Evolutionary conservation across 2,329 filamentous ascomycete species (phyloP).

Genomic region (Lachnellula suecica): DNA sequence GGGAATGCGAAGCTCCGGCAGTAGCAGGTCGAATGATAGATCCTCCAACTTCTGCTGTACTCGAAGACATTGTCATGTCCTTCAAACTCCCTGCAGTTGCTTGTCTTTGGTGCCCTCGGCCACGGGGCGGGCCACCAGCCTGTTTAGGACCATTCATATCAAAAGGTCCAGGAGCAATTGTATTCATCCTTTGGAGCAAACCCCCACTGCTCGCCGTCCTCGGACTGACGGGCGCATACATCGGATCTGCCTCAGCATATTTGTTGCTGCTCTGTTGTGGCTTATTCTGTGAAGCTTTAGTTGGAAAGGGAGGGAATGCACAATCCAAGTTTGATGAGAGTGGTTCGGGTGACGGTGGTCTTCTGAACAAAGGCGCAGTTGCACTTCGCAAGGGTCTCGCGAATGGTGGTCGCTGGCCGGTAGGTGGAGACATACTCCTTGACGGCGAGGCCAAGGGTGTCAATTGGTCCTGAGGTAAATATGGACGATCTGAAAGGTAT

Average conservation of each 20-base stretch:
- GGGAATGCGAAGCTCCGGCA: slow-evolving; percentile 22
- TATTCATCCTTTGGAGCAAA: slow-evolving; percentile 62
- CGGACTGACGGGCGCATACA: slow-evolving; percentile 50
- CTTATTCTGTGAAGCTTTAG: slow-evolving; percentile 26
- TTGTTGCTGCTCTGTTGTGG: slow-evolving; percentile 12
- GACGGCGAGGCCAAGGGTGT: slow-evolving; percentile 64
- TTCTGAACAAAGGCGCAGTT: slow-evolving; percentile 36
- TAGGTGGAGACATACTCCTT: slow-evolving; percentile 61
- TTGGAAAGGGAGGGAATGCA: slow-evolving; percentile 53
- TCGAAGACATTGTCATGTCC: slow-evolving; percentile 12
- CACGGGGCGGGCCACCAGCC: slow-evolving; percentile 21
- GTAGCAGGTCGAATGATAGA: slow-evolving; percentile 21
- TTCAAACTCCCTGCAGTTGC: slow-evolving; percentile 20
- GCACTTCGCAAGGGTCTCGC: slow-evolving; percentile 34
- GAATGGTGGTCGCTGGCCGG: slow-evolving; percentile 42
- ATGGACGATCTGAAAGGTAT: slow-evolving; percentile 50
- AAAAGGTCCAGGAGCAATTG: slow-evolving; percentile 66
- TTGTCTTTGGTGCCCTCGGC: slow-evolving; percentile 29
- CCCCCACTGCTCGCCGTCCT: slow-evolving; percentile 39
- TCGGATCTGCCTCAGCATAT: slow-evolving; percentile 36
- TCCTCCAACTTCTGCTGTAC: slow-evolving; percentile 7
- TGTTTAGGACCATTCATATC: slow-evolving; percentile 43
- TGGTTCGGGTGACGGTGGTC: slow-evolving; percentile 44
- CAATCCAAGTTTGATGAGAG: slow-evolving; percentile 45
- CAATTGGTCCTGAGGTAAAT: slow-evolving; percentile 54